These are phyloP conservation scores for Pythium chondricola DNA, from an alignment of 352 stramenopile species.

Conservation along the genomic window DNA sequence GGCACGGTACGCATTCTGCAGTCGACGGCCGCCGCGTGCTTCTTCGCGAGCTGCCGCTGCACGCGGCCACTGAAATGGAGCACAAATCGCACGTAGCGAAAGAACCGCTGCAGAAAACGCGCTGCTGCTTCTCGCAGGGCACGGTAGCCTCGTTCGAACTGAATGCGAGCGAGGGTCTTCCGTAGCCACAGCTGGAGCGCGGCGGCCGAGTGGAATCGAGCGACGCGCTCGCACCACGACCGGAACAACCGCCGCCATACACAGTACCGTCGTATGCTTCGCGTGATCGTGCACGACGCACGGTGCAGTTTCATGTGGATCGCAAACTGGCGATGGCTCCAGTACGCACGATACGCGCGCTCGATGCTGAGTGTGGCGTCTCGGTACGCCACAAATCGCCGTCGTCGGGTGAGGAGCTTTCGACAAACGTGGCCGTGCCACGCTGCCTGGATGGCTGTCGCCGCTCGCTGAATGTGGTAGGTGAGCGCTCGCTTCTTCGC, in stretches of 20 bases:
- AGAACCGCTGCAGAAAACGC: conserved; percentile 36
- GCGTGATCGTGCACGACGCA: conserved; percentile 35
- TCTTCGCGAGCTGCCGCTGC: conserved; percentile 18
- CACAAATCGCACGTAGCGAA: conserved; percentile 35
- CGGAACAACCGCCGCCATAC: conserved; percentile 26
- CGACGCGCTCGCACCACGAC: conserved; percentile 35
- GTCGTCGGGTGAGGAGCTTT: conserved; percentile 30
- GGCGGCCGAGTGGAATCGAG: conserved; percentile 47
- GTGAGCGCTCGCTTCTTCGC: conserved; percentile 19
- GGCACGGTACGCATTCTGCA: conserved; percentile 59
- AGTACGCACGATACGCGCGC: conserved; percentile 28
- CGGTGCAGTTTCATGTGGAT: conserved; percentile 22
- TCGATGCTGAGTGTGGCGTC: conserved; percentile 28
- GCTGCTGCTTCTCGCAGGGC: conserved; percentile 16
- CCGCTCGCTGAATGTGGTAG: conserved; percentile 23
- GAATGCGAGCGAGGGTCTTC: conserved; percentile 22
- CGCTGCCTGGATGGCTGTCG: conserved; percentile 28
- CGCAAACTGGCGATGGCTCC: conserved; percentile 28
- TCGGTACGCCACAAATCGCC: conserved; percentile 31
- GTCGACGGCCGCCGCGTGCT: conserved; percentile 26
- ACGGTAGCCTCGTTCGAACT: conserved; percentile 2
- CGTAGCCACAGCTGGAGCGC: conserved; percentile 51
- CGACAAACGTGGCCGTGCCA: conserved; percentile 54
- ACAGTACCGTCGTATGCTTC: conserved; percentile 28
- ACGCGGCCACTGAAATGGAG: conserved; percentile 32